phyloP scores from a whole-genome alignment of 495 filamentous ascomycete species.

The Chaetomium cochliodes region DNA sequence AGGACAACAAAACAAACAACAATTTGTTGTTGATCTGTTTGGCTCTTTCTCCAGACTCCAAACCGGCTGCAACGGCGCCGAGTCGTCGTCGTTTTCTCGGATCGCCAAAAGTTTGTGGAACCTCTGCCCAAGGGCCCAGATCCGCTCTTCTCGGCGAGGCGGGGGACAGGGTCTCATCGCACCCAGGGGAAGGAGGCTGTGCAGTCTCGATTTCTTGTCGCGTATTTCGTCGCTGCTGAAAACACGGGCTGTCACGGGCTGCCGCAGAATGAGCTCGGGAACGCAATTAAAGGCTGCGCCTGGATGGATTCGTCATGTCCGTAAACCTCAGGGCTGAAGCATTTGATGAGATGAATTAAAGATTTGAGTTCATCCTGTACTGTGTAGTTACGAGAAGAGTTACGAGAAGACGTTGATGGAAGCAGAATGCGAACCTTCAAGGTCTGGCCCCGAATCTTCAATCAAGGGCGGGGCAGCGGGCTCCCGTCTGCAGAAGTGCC shows the following conservation, averaged over 20 bases:
- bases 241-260: slow-evolving; percentile 11
- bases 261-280: slow-evolving; percentile 11
- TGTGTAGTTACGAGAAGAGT: too few relatives aligned
- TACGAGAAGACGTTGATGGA: neutral
- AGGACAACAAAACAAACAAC: neutral
- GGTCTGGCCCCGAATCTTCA: neutral
- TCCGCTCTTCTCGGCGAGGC: neutral
- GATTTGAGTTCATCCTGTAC: neutral
- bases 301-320: neutral
- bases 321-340: neutral
- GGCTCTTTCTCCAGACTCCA: slow-evolving; percentile 1
- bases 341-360: neutral
- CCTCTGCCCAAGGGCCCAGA: neutral
- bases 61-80: neutral
- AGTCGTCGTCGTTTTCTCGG: neutral
- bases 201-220: slow-evolving; percentile 10
- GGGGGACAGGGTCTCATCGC: slow-evolving; percentile 14
- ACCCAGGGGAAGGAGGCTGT: slow-evolving; percentile 23
- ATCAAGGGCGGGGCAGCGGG: neutral
- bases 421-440: neutral
- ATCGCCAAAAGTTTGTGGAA: neutral
- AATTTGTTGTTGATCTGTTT: neutral
- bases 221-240: slow-evolving; percentile 5
- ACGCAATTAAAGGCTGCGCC: neutral
- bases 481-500: neutral